Evolutionary conservation across 2,329 filamentous ascomycete species (phyloP).

Genomic region (Xylariaceae sp.): DNA sequence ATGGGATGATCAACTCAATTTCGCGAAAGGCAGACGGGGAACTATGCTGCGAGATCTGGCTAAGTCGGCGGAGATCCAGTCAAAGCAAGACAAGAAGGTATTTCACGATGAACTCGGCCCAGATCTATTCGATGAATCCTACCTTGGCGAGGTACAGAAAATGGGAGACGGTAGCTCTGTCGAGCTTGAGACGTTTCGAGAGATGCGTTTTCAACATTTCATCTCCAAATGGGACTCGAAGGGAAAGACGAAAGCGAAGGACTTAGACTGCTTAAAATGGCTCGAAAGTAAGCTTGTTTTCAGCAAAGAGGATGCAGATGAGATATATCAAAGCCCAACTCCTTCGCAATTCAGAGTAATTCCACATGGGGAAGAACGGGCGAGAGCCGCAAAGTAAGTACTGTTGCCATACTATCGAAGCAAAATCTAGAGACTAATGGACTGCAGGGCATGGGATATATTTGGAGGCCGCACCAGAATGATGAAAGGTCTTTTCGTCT

Average conservation of each 20-base stretch:
- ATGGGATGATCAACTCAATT: slow-evolving; percentile 43
- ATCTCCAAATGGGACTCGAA: neutral
- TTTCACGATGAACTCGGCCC: neutral
- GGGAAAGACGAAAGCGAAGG: neutral
- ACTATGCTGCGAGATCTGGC: slow-evolving; percentile 1
- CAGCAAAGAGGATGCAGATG: slow-evolving; percentile 51
- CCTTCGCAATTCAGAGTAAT: no score
- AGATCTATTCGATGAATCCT: slow-evolving; percentile 27
- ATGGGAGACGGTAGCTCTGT: neutral
- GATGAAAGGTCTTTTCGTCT: slow-evolving; percentile 58
- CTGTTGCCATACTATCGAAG: slow-evolving; percentile 3
- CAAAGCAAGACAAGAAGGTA: neutral
- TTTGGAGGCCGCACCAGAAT: slow-evolving; percentile 60
- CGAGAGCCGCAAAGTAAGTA: slow-evolving; percentile 1
- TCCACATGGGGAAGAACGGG: neutral
- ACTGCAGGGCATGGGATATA: slow-evolving; percentile 47
- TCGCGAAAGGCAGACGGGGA: slow-evolving; percentile 22
- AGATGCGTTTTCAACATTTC: neutral
- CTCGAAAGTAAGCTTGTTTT: slow-evolving; percentile 60
- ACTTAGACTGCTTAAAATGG: slow-evolving; percentile 40
- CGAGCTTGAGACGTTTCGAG: neutral
- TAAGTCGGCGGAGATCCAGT: neutral
- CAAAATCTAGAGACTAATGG: slow-evolving; percentile 7
- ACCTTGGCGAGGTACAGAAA: neutral
- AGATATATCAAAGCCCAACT: no score